Base-by-base conservation (phyloP, 1,284 basidiomycete genomes). In the Chalciporus sp. region DNA sequence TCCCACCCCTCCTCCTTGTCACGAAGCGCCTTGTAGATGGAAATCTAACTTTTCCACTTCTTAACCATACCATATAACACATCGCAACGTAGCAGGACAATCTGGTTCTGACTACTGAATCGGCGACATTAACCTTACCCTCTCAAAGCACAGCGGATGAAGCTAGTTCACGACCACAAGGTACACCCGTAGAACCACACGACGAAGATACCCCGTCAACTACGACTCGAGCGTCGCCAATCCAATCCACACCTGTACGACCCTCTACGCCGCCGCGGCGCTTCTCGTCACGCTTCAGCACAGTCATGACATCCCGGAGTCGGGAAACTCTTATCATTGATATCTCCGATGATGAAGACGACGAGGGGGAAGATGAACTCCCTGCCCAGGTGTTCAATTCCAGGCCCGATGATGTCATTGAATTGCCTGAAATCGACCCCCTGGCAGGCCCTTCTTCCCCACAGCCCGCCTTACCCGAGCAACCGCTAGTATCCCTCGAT, bases 291-390 rank as follows among this genome's bases (percentile, higher is more conserved):
- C 67, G 60, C 40, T 73, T 70, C 51, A 68, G 58, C 43, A 60
- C 67, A 9, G 48, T 54, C 19, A 57, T 70, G 52, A 53, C 41
- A 39, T 20, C 56, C 42, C 70, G 64, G 11, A 55, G 17, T 44
- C 61, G 59, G 17, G 60, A 71, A 50, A 50, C 65, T 6, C 57
- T 72, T 35, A 50, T 69, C 33, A 70, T 70, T 31, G 65, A 72
- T 27, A 66, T 71, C 23, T 68, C 65, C 2, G 66, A 68, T 51
- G 67, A 67, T 23, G 68, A 72, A n/a, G 63, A 63, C 14, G 68
- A 69, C 4, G 66, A 63, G 17, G 64, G 61, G 10, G 67, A 65
- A 29, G 70, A 68, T 23, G 71, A 73, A 53, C 29, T 68, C 65
- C 14, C 58, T 65, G 47, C 66, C 5, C 45, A 47, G 40, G 14